Evolutionary conservation across 148 eudicot species (phyloP), one percentile per base, ranked within the genome.

Genomic region (Chenopodium formosanum): DNA sequence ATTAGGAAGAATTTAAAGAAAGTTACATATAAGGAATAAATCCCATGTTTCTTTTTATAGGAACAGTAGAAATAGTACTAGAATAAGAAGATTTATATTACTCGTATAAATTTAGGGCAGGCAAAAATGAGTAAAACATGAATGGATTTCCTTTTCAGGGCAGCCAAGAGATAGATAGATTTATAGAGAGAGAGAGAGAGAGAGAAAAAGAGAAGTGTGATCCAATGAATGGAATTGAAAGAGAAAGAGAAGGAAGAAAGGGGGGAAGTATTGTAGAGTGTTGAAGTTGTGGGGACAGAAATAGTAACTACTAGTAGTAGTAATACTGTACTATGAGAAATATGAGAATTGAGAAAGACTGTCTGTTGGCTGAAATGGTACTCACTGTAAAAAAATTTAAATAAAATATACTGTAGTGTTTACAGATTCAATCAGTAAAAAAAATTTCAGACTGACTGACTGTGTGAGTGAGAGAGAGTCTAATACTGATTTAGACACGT

Each of bases 401-500:
- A 50, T 50, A 9, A 50, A 34, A 34, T 34, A 34, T 34, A 34
- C 40, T 34, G 40, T 34, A 4, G 32, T 31, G 32, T 31, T 31
- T 40, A 40, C 44, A 40, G 44, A 40, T 40, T 40, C 44, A 40
- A 40, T 40, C 44, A 40, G 44, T 40, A 40, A 40, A 50, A 50
- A 50, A 50, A 2, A 50, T 50, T 50, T 50, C 44, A 40, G 52
- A 48, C 52, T 50, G 52, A 48, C 52, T 50, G 1, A 56, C 62
- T 56, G 62, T 40, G 17, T 2, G 60, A 53, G 60, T 31, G 2
- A 12, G 19, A 11, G 17, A 56, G 75, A 74, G 40, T 68, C 67
- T 83, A 72, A 64, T 66, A 64, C 78, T 73, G 81, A 83, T 73
- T 73, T 83, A 9, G 78, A 83, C 85, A 83, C 85, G 81, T 77